phyloP scores from a whole-genome alignment of 176 grass and related monocot species.

The Oryza brachyantha region DNA sequence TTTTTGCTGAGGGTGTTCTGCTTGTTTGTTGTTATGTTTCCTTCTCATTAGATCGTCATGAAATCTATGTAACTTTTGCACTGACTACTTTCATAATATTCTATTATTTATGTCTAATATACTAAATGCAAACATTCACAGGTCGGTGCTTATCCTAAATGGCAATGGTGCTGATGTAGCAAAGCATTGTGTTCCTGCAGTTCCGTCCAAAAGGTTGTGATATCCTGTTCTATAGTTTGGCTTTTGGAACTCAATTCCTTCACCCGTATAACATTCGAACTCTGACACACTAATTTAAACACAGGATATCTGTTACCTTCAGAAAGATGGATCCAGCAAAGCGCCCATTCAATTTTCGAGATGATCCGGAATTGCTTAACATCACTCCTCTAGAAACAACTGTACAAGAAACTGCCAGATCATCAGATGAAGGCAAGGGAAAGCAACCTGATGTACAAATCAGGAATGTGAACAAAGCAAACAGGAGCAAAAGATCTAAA shows the following conservation, averaged over 20 bases:
- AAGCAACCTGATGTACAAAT: slow-evolving; percentile 22
- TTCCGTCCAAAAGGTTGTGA: slow-evolving; percentile 61
- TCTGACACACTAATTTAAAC: slow-evolving; percentile 27
- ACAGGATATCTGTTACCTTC: slow-evolving; percentile 91
- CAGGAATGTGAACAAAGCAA: slow-evolving; percentile 34
- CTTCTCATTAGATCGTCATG: background rate
- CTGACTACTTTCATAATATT: background rate
- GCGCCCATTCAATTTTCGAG: slow-evolving; percentile 51
- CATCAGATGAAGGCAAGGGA: slow-evolving; percentile 41
- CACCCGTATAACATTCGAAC: slow-evolving; percentile 14
- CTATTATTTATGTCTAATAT: background rate
- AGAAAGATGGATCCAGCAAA: slow-evolving; percentile 77
- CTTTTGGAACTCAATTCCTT: background rate
- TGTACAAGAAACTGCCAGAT: slow-evolving; percentile 35
- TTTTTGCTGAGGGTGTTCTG: slow-evolving; percentile 1
- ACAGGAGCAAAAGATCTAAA: slow-evolving; percentile 41
- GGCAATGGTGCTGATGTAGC: slow-evolving; percentile 89
- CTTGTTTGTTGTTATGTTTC: background rate
- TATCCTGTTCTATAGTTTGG: slow-evolving; percentile 20
- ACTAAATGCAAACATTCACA: slow-evolving; percentile 37
- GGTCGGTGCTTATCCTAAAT: slow-evolving; percentile 81
- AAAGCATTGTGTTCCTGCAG: slow-evolving; percentile 85
- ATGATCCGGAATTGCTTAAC: slow-evolving; percentile 59
- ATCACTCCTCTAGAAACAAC: slow-evolving; percentile 38
- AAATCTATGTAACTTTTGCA: background rate